A percentile compares a stretch with the other conserved stretches of the same genome.
Evolutionary conservation across 306 rosid species (phyloP).

Genomic region (Rubus parviflorus): DNA sequence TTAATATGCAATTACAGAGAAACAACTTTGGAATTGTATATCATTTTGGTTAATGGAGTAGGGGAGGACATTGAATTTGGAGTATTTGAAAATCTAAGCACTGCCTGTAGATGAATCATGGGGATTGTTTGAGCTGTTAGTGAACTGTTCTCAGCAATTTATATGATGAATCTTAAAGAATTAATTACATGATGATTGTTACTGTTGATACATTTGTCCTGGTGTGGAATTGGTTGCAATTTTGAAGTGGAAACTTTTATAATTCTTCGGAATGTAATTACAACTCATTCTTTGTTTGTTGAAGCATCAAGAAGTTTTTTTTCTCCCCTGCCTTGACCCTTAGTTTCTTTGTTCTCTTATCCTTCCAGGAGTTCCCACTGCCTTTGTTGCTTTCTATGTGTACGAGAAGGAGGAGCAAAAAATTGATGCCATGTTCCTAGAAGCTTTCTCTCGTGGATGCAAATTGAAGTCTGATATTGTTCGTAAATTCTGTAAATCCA

Average conservation of each 20-base stretch:
- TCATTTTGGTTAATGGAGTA: background rate
- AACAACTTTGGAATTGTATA: background rate
- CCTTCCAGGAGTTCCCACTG: conserved; percentile 60
- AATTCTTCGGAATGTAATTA: too few species aligned
- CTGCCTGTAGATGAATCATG: background rate
- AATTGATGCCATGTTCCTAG: conserved; percentile 55
- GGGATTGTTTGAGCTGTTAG: background rate
- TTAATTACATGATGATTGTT: background rate
- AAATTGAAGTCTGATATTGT: conserved; percentile 55
- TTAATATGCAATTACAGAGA: background rate
- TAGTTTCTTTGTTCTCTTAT: conserved; percentile 10
- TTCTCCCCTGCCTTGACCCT: background rate
- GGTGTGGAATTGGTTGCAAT: background rate
- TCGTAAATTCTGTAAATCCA: conserved; percentile 47
- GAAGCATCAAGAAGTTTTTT: background rate
- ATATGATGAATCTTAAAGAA: background rate
- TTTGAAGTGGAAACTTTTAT: background rate
- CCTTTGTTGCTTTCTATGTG: conserved; percentile 60
- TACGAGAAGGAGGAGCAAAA: conserved; percentile 83
- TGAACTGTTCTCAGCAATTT: background rate
- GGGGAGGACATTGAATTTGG: background rate
- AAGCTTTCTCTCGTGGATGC: conserved; percentile 47
- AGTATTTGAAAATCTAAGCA: background rate
- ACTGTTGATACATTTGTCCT: background rate
- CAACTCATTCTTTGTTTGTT: background rate